Base-by-base conservation (phyloP, 352 stramenopile species). In the Phytophthora tubulina region DNA sequence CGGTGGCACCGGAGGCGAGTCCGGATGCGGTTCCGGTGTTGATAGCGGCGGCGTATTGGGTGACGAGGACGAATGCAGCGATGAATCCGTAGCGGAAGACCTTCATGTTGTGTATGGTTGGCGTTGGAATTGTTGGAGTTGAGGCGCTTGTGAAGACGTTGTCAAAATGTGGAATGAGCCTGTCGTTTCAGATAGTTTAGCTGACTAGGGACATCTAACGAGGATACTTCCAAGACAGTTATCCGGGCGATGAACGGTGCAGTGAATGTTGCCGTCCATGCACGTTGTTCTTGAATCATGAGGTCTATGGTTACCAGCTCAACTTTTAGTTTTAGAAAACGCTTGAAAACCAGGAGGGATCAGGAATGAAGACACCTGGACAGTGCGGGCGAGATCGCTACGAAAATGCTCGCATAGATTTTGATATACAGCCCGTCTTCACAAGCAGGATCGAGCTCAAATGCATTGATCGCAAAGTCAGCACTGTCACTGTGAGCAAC, bases 1-100 rank as follows among this genome's bases (percentile, higher is more conserved):
- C 69, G 6, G 58, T 73, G 11, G 58, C 58, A 15, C 36, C 44
- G 6, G 55, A 72, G n/a, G 63, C 69, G 44, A 76, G 62, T 56
- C 69, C 69, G 38, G 57, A 52, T 35, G 69, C 69, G 2, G 69
- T 72, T 36, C 63, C 69, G 50, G 42, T 48, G 41, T 27, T 54
- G 56, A 30, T 54, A n/a, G 39, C 39, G 39, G 39, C 39, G 17
- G 39, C 17, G 39, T 46, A 46, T 17, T 46, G 39, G 14, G 3
- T 46, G 14, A 6, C 14, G 39, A 46, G 13, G 13, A 21, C 39
- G 42, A 60, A 60, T 15, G 38, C 4, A 30, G 15, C 39, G 39
- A 46, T 17, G 39, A 46, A 46, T 46, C 39, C 39, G 14, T 46
- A 46, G 13, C 39, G 39, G 39, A 46, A 46, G 13, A 17, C 39